These are phyloP conservation scores for Petunia hybrid DNA, from an alignment of 305 asterid species.

Conservation along the genomic window DNA sequence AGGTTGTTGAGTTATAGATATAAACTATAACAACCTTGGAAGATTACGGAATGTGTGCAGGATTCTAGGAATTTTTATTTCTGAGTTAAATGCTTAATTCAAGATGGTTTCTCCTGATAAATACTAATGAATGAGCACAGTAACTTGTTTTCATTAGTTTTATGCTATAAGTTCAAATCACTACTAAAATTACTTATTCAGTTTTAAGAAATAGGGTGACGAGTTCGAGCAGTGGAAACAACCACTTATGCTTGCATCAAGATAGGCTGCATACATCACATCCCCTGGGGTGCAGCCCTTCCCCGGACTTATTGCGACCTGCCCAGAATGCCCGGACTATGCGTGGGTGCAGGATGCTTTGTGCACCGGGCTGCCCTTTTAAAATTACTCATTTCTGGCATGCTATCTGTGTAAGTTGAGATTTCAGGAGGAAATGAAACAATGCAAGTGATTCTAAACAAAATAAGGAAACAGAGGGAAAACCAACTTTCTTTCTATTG, in stretches of 20 bases:
- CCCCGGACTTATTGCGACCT: no score
- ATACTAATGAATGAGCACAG: background rate
- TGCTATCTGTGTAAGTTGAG: background rate
- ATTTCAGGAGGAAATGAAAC: slow-evolving; percentile 13
- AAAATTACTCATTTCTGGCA: background rate
- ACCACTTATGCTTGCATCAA: no score
- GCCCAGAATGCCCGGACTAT: no score
- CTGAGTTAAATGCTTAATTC: background rate
- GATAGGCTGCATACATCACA: no score
- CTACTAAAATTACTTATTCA: no score
- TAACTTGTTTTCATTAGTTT: background rate
- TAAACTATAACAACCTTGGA: background rate
- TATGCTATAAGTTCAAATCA: background rate
- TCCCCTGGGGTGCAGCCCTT: no score
- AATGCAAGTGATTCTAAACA: background rate
- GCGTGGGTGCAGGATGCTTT: no score
- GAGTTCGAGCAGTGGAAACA: no score
- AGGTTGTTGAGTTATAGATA: background rate
- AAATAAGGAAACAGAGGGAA: background rate
- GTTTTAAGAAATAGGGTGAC: no score
- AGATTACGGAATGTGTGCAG: background rate
- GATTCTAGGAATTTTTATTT: background rate
- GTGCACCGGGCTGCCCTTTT: no score
- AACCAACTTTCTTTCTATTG: slow-evolving; percentile 20
- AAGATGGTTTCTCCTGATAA: background rate